phyloP scores from a whole-genome alignment of 805 yeast species.

The Torulaspora franciscae region DNA sequence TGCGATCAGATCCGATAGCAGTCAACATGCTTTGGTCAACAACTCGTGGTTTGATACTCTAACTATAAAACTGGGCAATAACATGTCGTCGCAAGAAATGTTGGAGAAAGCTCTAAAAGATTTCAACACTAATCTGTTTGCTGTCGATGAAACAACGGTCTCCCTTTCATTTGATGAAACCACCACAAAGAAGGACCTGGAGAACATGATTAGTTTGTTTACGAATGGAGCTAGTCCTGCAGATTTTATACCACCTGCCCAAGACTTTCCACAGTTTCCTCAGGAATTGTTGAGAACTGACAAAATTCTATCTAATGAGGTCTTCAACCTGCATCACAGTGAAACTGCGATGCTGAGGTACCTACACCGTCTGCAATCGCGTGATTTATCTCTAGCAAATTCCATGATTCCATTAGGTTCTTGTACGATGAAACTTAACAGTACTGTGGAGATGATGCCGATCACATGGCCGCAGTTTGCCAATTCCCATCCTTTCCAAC shows the following conservation, averaged over 20 bases:
- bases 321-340: constrained; percentile 82
- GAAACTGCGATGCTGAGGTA: constrained; percentile 95
- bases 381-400: constrained; percentile 88
- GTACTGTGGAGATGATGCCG: constrained; percentile 93
- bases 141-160: constrained; percentile 54
- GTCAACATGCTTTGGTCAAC: constrained; percentile 49
- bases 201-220: constrained; percentile 54
- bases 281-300: constrained; percentile 50
- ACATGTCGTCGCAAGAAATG: constrained; percentile 52
- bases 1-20: constrained; percentile 40
- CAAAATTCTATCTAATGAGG: constrained; percentile 60
- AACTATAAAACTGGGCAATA: constrained; percentile 48
- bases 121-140: constrained; percentile 71
- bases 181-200: constrained; percentile 57
- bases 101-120: constrained; percentile 52
- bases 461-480: constrained; percentile 92
- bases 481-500: constrained; percentile 88
- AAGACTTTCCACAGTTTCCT: constrained; percentile 49
- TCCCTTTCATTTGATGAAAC: constrained; percentile 92
- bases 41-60: constrained; percentile 81
- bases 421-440: constrained; percentile 95
- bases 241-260: constrained; percentile 5
- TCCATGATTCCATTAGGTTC: constrained; percentile 98
- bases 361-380: constrained; percentile 74
- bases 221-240: constrained; percentile 34